Evolutionary conservation across 1,139 yeast species (phyloP), one percentile per base, ranked within the genome.

Genomic region (Pichia sp.): DNA sequence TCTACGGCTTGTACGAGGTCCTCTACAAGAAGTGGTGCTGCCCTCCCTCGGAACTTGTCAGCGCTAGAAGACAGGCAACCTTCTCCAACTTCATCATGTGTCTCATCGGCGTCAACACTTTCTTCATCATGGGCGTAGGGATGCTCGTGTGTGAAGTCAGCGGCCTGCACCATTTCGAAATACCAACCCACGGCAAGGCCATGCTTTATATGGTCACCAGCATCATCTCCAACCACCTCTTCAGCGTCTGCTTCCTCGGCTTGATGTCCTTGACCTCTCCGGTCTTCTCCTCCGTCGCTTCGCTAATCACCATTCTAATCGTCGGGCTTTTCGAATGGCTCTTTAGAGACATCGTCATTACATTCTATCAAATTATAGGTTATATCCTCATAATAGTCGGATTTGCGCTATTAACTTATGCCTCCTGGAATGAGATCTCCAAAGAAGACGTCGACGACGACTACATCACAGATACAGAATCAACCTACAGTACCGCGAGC

Each of bases 231-330:
- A 90, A 90, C 67, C 74, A 87, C 61, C 63, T 80, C 1, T 90
- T 87, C 67, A 84, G 90, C 48, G 87, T 88, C 3, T 76, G 87
- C 45, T 88, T 90, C 63, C 75, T 90, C 59, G 79, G 90, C 2
- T 74, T 90, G 60, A 87, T 89, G 87, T 85, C 96, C 0, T 76
- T 90, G 57, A 90, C 96, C 0, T 84, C 88, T 15, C 96, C 97
- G 0, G 96, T 90, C 1, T 75, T 90, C 52, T 86, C 95, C 1
- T 83, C 93, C 0, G 96, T 90, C 10, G 85, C 93, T 44, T 84
- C 96, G 0, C 71, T 90, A 56, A 74, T 88, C 53, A 87, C 96
- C 0, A 90, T 90, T 23, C 79, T 89, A 61, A 71, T 89, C 57
- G 95, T 90, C 48, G 96, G 96, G 0, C 54, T 87, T 3, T 85